Conservation (phyloP, 345 rosid species). For the Draba incana region DNA sequence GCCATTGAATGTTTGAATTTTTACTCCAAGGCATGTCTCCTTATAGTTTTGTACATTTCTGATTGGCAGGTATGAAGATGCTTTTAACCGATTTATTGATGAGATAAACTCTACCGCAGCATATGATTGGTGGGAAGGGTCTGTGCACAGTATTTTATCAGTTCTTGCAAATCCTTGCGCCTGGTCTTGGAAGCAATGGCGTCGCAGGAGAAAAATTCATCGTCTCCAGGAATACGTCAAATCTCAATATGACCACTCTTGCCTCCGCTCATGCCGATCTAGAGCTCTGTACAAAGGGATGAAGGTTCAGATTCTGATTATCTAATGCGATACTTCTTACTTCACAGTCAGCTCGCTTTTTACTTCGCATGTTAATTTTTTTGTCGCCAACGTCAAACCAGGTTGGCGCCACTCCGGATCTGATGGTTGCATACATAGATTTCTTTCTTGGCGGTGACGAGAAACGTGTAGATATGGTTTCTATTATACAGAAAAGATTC, state of each 20-base stretch:
- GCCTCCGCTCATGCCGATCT: slow-evolving; percentile 98
- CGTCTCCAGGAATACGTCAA: slow-evolving; percentile 96
- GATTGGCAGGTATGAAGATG: slow-evolving; percentile 87
- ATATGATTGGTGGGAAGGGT: slow-evolving; percentile 99
- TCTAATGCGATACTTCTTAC: slow-evolving; percentile 21
- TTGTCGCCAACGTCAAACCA: slow-evolving; percentile 44
- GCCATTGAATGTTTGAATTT: slow-evolving; percentile 23
- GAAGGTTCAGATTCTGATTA: slow-evolving; percentile 63
- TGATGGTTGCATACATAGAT: slow-evolving; percentile 92
- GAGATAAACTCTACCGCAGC: slow-evolving; percentile 97
- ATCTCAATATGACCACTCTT: slow-evolving; percentile 96
- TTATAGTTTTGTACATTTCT: slow-evolving; percentile 29
- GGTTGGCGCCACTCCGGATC: slow-evolving; percentile 97
- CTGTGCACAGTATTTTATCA: slow-evolving; percentile 88
- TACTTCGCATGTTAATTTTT: slow-evolving; percentile 4
- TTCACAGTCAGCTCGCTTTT: slow-evolving; percentile 5
- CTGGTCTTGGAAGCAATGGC: slow-evolving; percentile 99
- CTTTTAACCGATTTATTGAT: slow-evolving; percentile 93
- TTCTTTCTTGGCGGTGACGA: slow-evolving; percentile 99
- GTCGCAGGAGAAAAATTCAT: slow-evolving; percentile 80
- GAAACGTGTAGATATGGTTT: slow-evolving; percentile 91
- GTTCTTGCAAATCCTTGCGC: slow-evolving; percentile 95
- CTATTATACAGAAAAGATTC: slow-evolving; percentile 82
- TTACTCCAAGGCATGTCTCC: slow-evolving; percentile 9
- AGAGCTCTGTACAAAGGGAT: slow-evolving; percentile 98